Percentiles rank a stretch among this genome's conserved stretches.
Conservation (phyloP, 176 grass and related monocot genomes). For the Oryza coarctata region DNA sequence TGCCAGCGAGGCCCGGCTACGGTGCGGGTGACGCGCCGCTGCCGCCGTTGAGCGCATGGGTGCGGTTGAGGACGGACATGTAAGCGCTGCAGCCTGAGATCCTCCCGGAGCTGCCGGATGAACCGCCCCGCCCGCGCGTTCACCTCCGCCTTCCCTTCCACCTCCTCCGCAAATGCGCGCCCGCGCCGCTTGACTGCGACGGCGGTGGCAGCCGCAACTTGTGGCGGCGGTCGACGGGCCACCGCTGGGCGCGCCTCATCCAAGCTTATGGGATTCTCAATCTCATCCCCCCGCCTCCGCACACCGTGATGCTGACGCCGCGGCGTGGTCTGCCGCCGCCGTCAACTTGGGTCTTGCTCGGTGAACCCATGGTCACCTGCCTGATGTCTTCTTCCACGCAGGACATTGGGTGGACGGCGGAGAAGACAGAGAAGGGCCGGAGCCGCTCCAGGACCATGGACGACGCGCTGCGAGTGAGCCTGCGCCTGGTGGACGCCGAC, state of each 20-base stretch:
- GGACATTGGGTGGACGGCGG: not conserved
- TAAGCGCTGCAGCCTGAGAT: slow-evolving; percentile 47
- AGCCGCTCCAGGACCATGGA: slow-evolving; percentile 26
- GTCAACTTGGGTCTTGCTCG: not conserved
- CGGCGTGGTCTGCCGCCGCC: too few species aligned
- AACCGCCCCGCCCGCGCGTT: slow-evolving; percentile 43
- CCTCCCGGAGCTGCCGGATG: slow-evolving; percentile 38
- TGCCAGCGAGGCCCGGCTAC: too few species aligned
- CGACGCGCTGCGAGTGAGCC: slow-evolving; percentile 39
- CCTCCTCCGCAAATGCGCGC: not conserved
- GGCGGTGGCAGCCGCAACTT: not conserved
- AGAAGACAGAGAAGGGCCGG: slow-evolving; percentile 21
- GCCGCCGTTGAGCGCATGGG: not conserved
- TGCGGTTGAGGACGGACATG: slow-evolving; percentile 41
- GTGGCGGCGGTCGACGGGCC: not conserved
- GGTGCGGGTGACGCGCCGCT: not conserved
- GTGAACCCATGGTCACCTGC: not conserved
- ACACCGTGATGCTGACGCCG: not conserved
- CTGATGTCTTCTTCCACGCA: not conserved
- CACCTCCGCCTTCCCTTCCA: slow-evolving; percentile 26
- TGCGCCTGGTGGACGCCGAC: not conserved
- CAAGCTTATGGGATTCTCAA: not conserved
- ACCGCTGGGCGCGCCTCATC: not conserved
- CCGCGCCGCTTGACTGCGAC: not conserved
- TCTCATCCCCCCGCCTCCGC: not conserved